Percentiles rank a stretch among this genome's conserved stretches.
Conservation (phyloP, 2,329 filamentous ascomycete genomes). For the Aspergillus sp. region DNA sequence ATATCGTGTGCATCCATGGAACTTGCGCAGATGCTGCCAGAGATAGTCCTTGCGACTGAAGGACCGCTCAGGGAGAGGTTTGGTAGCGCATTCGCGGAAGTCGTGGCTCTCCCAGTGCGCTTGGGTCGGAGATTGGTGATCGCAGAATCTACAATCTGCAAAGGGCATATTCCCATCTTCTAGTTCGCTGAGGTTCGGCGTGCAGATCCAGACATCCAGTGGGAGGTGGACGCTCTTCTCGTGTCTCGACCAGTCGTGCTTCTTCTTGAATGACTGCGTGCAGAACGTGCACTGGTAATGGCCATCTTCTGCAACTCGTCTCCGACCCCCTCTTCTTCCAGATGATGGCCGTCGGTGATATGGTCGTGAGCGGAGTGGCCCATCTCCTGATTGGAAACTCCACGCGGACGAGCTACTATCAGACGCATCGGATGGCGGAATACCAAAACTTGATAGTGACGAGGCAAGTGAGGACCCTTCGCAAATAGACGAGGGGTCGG, state of each 20-base stretch:
- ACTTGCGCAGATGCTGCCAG: conserved; percentile 57
- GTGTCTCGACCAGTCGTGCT: conserved; percentile 53
- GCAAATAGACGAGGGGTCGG: conserved; percentile 23
- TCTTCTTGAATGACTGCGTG: conserved; percentile 48
- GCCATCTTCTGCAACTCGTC: conserved; percentile 7
- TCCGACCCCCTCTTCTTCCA: conserved; percentile 10
- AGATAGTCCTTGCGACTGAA: conserved; percentile 60
- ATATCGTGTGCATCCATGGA: conserved; percentile 51
- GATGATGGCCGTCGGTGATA: conserved; percentile 10
- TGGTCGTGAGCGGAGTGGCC: conserved; percentile 21
- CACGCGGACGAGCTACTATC: conserved; percentile 33
- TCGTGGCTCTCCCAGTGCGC: conserved; percentile 55
- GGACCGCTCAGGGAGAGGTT: conserved; percentile 50
- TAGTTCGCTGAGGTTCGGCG: conserved; percentile 21
- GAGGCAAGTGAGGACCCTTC: conserved; percentile 27
- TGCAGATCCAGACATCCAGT: conserved; percentile 45
- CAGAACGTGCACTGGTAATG: conserved; percentile 52
- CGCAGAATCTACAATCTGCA: conserved; percentile 50
- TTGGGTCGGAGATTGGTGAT: conserved; percentile 41
- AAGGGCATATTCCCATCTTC: not conserved
- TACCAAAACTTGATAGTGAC: conserved; percentile 32
- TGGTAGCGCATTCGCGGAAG: conserved; percentile 53
- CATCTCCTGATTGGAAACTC: conserved; percentile 32
- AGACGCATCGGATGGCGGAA: conserved; percentile 30
- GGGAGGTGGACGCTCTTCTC: conserved; percentile 52